A percentile compares a stretch with the other conserved stretches of the same genome.
Evolutionary conservation across 192 early-diverging fungal genomes (phyloP).

Genomic region (Podila verticillata): DNA sequence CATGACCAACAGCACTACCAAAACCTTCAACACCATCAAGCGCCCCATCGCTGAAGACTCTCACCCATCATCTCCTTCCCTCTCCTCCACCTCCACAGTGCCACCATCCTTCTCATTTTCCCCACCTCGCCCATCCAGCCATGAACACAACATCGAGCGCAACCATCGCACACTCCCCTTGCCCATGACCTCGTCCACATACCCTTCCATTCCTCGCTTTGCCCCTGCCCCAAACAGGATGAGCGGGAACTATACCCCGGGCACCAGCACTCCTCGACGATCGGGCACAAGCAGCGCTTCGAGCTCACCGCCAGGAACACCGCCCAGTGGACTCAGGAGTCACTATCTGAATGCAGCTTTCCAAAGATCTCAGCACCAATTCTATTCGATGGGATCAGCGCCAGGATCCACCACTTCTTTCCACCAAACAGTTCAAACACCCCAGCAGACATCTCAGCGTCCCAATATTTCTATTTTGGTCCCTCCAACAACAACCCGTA

Average conservation of each 20-base stretch:
- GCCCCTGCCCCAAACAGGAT: conserved; percentile 19
- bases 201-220: conserved; percentile 43
- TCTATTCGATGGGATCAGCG: conserved; percentile 11
- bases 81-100: not conserved
- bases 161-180: conserved; percentile 23
- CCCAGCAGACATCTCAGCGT: not conserved
- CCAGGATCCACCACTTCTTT: conserved; percentile 2
- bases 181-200: conserved; percentile 14
- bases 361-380: conserved; percentile 26
- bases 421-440: not conserved
- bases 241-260: conserved; percentile 35
- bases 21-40: conserved; percentile 5
- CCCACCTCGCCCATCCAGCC: not conserved
- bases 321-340: conserved; percentile 29
- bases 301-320: conserved; percentile 40
- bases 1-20: not conserved
- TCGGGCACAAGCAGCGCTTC: conserved; percentile 41
- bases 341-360: conserved; percentile 39
- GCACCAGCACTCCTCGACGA: not conserved
- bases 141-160: conserved; percentile 31
- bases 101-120: not conserved
- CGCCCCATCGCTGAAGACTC: not conserved
- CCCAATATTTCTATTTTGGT: not conserved
- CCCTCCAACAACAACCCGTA: not conserved
- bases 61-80: not conserved